These are phyloP conservation scores for Buddleja alternifolia DNA, from an alignment of 257 asterid genomes.

Conservation along the genomic window DNA sequence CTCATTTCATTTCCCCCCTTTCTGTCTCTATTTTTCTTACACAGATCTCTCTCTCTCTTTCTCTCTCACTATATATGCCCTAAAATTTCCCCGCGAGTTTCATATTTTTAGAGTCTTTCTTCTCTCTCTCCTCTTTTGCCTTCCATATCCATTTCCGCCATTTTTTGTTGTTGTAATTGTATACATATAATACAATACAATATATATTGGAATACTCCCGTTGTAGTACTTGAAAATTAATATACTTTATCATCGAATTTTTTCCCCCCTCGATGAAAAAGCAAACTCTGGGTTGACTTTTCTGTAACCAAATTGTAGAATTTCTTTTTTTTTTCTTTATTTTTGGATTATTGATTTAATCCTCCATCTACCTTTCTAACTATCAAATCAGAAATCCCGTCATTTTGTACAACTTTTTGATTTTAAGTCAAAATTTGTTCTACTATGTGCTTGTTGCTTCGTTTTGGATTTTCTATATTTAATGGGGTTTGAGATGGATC, in stretches of 20 bases:
- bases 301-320: constrained; percentile 23
- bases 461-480: constrained; percentile 12
- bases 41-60: constrained; percentile 37
- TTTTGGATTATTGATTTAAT: constrained; percentile 26
- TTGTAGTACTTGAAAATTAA: not conserved
- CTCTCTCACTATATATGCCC: constrained; percentile 34
- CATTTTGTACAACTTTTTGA: constrained; percentile 17
- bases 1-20: constrained; percentile 20
- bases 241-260: constrained; percentile 13
- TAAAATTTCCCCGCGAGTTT: constrained; percentile 36
- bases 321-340: constrained; percentile 17
- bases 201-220: constrained; percentile 21
- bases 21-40: constrained; percentile 30
- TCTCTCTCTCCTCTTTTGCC: constrained; percentile 10
- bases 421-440: constrained; percentile 27
- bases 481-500: constrained; percentile 38
- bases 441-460: constrained; percentile 19
- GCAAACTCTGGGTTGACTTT: constrained; percentile 39
- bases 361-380: constrained; percentile 23
- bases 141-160: constrained; percentile 22
- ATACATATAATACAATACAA: not conserved
- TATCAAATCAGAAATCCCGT: constrained; percentile 23
- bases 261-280: constrained; percentile 21
- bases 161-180: constrained; percentile 4
- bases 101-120: constrained; percentile 38